Evolutionary conservation across 257 asterid genomes (phyloP), one percentile per base, ranked within the genome.

Genomic region (Handroanthus guayacan): DNA sequence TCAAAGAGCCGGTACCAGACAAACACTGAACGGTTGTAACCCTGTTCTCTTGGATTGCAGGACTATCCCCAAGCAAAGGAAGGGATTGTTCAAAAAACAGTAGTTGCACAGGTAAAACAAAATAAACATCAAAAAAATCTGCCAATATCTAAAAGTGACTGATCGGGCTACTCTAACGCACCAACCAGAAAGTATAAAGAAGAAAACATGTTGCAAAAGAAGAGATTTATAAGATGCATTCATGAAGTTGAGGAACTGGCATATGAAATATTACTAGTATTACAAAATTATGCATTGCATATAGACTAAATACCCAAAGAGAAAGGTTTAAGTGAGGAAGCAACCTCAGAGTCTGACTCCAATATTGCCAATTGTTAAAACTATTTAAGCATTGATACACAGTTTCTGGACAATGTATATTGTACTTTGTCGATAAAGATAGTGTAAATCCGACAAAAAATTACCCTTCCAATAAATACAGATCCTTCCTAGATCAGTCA

Each of bases 1-100:
- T 88, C 79, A 92, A 78, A 36, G 97, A 90, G 75, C 97, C 97
- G 57, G 97, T 92, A 36, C 97, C 97, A 62, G 97, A 92, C 87
- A 92, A 84, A 81, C 95, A 82, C 70, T 90, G 97, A 70, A 88
- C 96, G 38, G 97, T 92, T 41, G 89, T 77, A 73, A 89, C 89
- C 58, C 93, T 86, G 72, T 88, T 88, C 79, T 88, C 96, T 84
- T 73, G 78, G 76, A 92, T 78, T 48, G 93, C 96, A 72, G 86
- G 92, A 78, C 96, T 92, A 77, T 58, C 72, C 52, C 71, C 74
- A 78, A 45, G 76, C 51, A 77, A 43, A 68, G 0, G 36, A 79
- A 67, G 68, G 69, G 62, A 62, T 10, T 57, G 41, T 5, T 41
- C 50, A 34, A 67, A 13, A 47, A 63, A 50, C 39, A 0, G 67